These are phyloP conservation scores for Cytospora piceae DNA, from an alignment of 2,329 filamentous ascomycete genomes.

Conservation along the genomic window DNA sequence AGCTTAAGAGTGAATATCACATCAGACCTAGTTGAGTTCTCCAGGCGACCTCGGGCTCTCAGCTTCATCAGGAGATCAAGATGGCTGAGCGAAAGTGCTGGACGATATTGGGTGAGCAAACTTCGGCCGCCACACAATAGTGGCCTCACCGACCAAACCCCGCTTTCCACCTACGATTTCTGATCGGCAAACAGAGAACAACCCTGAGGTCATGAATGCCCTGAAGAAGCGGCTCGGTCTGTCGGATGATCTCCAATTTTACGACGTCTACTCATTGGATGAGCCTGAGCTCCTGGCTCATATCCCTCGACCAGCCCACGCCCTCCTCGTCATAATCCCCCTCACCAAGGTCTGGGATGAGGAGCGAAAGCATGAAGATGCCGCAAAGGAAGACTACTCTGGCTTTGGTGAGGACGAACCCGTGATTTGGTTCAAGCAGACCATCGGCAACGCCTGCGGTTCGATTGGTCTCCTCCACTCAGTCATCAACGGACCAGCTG, in stretches of 20 bases:
- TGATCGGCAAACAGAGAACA: conserved; percentile 50
- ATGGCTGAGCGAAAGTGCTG: conserved; percentile 26
- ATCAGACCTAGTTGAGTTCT: conserved; percentile 20
- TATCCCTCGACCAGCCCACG: conserved; percentile 75
- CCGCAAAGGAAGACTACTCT: conserved; percentile 52
- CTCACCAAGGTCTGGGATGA: conserved; percentile 49
- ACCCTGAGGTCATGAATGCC: conserved; percentile 77
- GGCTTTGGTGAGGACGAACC: conserved; percentile 55
- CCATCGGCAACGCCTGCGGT: conserved; percentile 81
- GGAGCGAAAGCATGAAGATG: conserved; percentile 59
- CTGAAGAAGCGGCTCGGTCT: conserved; percentile 75
- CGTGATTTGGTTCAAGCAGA: conserved; percentile 84
- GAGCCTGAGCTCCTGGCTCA: conserved; percentile 76
- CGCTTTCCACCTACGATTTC: neutral
- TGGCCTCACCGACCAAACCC: conserved; percentile 2
- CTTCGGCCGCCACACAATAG: conserved; percentile 2
- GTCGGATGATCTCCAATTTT: conserved; percentile 69
- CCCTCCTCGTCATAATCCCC: conserved; percentile 80
- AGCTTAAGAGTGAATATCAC: conserved; percentile 16
- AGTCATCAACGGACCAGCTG: conserved; percentile 69
- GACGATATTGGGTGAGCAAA: conserved; percentile 27
- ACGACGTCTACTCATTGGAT: conserved; percentile 82
- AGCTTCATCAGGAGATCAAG: conserved; percentile 23
- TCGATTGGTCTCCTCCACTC: conserved; percentile 78
- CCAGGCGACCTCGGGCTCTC: conserved; percentile 10